phyloP scores from a whole-genome alignment of 164 flowering plant genomes.

The Nymphaea colorata region DNA sequence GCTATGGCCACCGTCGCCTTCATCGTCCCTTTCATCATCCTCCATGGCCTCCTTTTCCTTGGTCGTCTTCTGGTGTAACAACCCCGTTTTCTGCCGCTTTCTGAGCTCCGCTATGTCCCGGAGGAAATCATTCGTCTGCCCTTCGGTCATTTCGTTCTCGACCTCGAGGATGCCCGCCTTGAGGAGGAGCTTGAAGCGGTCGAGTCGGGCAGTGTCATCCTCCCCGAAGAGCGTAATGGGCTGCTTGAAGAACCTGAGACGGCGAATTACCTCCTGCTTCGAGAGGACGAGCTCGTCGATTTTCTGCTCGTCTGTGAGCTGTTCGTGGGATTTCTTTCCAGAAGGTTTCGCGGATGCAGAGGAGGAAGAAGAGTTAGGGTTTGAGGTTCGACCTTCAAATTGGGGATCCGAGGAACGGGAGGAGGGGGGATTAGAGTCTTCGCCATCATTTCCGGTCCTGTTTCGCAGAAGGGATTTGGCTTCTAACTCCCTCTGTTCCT shows the following conservation, averaged over 20 bases:
- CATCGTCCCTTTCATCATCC: conserved; percentile 38
- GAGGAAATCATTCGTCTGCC: conserved; percentile 92
- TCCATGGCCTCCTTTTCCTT: conserved; percentile 30
- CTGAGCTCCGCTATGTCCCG: conserved; percentile 79
- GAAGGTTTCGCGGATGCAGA: conserved; percentile 7
- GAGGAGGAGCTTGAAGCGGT: conserved; percentile 54
- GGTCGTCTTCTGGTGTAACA: conserved; percentile 63
- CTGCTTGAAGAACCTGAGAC: conserved; percentile 81
- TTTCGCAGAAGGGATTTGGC: conserved; percentile 45
- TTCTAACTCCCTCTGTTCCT: conserved; percentile 64
- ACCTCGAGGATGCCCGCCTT: conserved; percentile 81
- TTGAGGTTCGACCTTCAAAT: conserved; percentile 15
- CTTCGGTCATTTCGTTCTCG: conserved; percentile 94
- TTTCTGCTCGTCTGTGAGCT: conserved; percentile 45
- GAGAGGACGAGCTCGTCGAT: conserved; percentile 79
- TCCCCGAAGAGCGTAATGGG: conserved; percentile 93
- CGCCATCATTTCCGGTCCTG: neutral
- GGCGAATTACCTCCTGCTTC: conserved; percentile 72
- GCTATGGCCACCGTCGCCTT: conserved; percentile 49
- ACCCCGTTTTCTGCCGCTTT: conserved; percentile 90
- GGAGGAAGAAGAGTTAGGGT: conserved; percentile 18
- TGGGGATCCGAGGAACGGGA: conserved; percentile 3
- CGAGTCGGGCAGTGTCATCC: conserved; percentile 75
- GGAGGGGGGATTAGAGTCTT: conserved; percentile 3
- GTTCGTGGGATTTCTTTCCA: conserved; percentile 9